Evolutionary conservation across 2,329 filamentous ascomycete genomes (phyloP).

Genomic region (Fusarium albidum): DNA sequence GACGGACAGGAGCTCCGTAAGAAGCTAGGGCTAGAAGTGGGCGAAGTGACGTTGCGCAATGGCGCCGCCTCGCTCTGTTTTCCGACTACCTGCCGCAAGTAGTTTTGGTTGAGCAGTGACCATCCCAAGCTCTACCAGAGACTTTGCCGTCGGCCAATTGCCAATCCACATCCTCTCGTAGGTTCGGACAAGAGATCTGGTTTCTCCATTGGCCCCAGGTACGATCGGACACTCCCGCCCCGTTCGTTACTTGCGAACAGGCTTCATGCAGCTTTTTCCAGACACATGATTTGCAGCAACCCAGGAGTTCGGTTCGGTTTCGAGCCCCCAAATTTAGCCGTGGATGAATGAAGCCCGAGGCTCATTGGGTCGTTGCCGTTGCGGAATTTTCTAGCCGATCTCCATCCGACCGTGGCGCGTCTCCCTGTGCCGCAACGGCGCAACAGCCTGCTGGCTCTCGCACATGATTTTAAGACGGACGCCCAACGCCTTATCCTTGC

Average conservation of each 20-base stretch:
- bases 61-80: conserved; percentile 9
- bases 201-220: conserved; percentile 36
- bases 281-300: conserved; percentile 46
- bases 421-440: conserved; percentile 11
- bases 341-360: conserved; percentile 7
- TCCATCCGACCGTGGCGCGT: conserved; percentile 25
- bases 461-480: conserved; percentile 12
- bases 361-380: conserved; percentile 28
- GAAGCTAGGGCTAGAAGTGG: conserved; percentile 17
- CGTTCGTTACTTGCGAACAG: conserved; percentile 32
- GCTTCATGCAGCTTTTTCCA: conserved; percentile 38
- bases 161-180: conserved; percentile 24
- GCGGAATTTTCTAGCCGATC: conserved; percentile 28
- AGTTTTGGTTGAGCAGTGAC: conserved; percentile 7
- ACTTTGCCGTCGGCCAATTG: conserved; percentile 20
- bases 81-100: conserved; percentile 18
- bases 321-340: conserved; percentile 27
- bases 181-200: conserved; percentile 29
- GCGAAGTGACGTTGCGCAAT: conserved; percentile 5
- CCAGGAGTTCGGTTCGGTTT: conserved; percentile 37
- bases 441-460: conserved; percentile 13
- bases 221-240: conserved; percentile 37
- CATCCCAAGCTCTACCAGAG: conserved; percentile 11
- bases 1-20: conserved; percentile 9
- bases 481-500: conserved; percentile 11